Evolutionary conservation across 441 rosid genomes (phyloP).

Genomic region (Mallotus repandus): DNA sequence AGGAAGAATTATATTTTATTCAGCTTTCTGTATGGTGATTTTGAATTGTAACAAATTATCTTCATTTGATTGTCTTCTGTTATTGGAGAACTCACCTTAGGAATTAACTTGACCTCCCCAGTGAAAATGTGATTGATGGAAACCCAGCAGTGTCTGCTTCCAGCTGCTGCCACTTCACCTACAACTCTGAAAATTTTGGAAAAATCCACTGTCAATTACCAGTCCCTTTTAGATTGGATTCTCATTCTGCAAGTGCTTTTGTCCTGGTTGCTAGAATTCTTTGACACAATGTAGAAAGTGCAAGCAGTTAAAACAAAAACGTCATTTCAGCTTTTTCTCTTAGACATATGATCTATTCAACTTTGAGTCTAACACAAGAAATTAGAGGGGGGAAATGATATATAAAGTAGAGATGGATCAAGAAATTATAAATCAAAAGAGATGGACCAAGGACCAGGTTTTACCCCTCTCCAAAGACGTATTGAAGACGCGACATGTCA

Average conservation of each 20-base stretch:
- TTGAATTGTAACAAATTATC: not conserved
- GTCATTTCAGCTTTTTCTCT: not conserved
- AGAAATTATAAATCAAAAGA: not conserved
- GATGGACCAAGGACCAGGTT: conserved; percentile 17
- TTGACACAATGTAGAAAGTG: not conserved
- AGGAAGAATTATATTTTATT: conserved; percentile 19
- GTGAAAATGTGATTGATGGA: conserved; percentile 31
- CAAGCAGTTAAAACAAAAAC: not conserved
- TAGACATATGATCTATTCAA: not conserved
- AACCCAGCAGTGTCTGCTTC: conserved; percentile 46
- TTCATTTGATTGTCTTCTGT: not conserved
- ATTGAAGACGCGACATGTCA: conserved; percentile 40
- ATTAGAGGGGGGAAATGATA: too few species aligned
- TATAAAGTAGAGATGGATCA: not conserved
- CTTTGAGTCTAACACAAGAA: not conserved
- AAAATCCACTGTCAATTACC: conserved; percentile 7
- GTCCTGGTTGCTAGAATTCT: not conserved
- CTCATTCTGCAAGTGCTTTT: not conserved
- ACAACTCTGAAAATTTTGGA: conserved; percentile 39
- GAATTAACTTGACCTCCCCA: conserved; percentile 29
- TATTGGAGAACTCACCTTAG: conserved; percentile 34
- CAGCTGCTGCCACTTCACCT: conserved; percentile 42
- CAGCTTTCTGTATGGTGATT: conserved; percentile 4
- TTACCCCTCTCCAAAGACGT: conserved; percentile 58
- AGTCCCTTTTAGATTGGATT: not conserved